phyloP scores from a whole-genome alignment of 345 rosid species.

The Eucalyptus sp. region DNA sequence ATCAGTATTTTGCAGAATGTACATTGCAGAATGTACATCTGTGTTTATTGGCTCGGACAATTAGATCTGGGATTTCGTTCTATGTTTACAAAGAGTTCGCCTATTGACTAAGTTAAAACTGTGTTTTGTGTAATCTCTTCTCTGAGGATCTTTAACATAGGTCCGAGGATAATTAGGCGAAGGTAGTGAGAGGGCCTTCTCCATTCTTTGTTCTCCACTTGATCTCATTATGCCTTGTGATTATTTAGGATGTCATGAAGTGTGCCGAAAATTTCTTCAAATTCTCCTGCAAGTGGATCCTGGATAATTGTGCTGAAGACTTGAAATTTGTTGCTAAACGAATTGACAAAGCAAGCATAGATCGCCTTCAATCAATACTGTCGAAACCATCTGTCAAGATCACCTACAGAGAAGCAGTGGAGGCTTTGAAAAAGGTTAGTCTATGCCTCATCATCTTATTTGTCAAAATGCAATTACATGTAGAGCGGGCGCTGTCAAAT shows the following conservation, averaged over 20 bases:
- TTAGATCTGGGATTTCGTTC: background rate
- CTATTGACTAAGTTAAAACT: background rate
- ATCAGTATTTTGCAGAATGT: background rate
- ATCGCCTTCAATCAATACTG: constrained; percentile 41
- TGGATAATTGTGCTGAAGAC: constrained; percentile 56
- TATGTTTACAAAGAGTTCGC: background rate
- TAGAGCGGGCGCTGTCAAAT: background rate
- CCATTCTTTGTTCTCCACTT: background rate
- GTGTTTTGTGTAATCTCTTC: background rate
- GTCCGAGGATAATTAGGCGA: background rate
- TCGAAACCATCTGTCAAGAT: constrained; percentile 32
- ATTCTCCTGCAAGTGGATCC: constrained; percentile 62
- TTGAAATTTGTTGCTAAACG: constrained; percentile 51
- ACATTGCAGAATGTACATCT: background rate
- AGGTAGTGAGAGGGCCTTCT: background rate
- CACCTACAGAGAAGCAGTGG: constrained; percentile 54
- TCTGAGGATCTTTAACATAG: background rate
- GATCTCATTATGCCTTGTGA: background rate
- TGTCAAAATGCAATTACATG: background rate
- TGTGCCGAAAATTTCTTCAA: constrained; percentile 66
- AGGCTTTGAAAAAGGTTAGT: constrained; percentile 41
- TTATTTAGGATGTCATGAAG: constrained; percentile 60
- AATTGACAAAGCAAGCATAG: constrained; percentile 29
- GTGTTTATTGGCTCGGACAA: background rate
- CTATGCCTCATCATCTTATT: background rate